Evolutionary conservation across 2,329 filamentous ascomycete genomes (phyloP), one percentile per base, ranked within the genome.

Genomic region (Calycina herbarum): DNA sequence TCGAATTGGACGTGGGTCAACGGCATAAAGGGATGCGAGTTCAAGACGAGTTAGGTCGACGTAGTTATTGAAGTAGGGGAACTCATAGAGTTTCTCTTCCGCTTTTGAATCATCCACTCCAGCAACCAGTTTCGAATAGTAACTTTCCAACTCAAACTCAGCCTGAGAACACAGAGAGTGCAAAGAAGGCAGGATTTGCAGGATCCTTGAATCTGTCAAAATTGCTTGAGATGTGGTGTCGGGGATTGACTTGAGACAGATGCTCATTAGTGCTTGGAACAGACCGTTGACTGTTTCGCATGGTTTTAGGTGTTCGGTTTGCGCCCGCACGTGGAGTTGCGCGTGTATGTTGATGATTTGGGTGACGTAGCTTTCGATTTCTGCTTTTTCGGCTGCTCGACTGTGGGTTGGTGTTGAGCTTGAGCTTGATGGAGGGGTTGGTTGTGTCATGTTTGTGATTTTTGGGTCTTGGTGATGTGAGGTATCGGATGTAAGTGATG

Each of bases 1-100:
- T 0, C 65, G 66, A 0, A 78, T 77, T 1, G 69, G 59, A n/a
- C 67, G 17, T 0, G 70, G 67, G 1, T 76, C 69, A 0, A 70
- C 67, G 3, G 79, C 75, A 13, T 73, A 66, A 4, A 84, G 74
- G 8, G 79, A 76, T 29, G 75, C 75, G 29, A 82, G 75, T 71
- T 85, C 83, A 48, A 84, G 76, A 15, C 76, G 77, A 0, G 80
- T 79, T 33, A 85, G 77, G 27, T 82, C 79, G 40, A 80, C 66
- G 69, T 85, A 85, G 72, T 84, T 84, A 8, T 74, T 64, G 70
- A 80, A 78, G 73, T 85, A 85, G 0, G 82, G 81, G 67, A 85
- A 85, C n/a, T 24, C 2, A 66, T 66, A n/a, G 3, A 73, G 69
- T 5, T 70, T 59, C 57, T 70, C 65, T 45, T 71, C 68, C 63